Evolutionary conservation across 176 grass and related monocot species (phyloP).

Genomic region (Zoysia pacifica): DNA sequence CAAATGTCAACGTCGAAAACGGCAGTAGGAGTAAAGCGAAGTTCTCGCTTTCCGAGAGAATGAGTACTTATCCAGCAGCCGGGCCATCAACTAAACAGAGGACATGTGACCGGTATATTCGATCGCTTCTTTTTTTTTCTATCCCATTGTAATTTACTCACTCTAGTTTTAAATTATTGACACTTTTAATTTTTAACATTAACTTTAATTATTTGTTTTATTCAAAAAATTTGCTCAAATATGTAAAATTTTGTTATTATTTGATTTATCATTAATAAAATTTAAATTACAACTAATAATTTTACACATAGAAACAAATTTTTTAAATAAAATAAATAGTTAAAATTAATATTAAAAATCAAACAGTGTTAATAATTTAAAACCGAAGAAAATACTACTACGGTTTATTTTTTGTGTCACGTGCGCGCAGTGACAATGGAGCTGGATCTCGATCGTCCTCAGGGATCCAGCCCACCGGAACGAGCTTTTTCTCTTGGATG

Average conservation of each 20-base stretch:
- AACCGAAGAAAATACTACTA: no score
- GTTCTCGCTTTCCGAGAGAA: slow-evolving; percentile 22
- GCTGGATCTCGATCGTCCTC: slow-evolving; percentile 33
- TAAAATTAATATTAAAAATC: no score
- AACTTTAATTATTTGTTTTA: no score
- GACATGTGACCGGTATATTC: slow-evolving; percentile 31
- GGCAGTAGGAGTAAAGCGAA: neutral
- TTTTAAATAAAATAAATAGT: no score
- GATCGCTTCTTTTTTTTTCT: neutral
- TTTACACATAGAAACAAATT: no score
- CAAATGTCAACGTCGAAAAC: slow-evolving; percentile 7
- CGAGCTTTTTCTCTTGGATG: neutral
- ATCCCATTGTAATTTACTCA: neutral
- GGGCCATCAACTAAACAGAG: neutral
- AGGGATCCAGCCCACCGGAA: neutral
- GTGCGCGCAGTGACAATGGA: slow-evolving; percentile 4
- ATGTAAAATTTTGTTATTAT: no score
- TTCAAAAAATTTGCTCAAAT: no score
- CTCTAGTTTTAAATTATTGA: no score
- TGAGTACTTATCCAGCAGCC: neutral
- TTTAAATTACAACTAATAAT: no score
- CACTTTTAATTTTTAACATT: no score
- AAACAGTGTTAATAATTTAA: no score
- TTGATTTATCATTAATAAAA: no score
- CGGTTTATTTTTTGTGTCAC: neutral